phyloP scores from a whole-genome alignment of 768 basidiomycete genomes.

The Macrolepiota fuliginosa region DNA sequence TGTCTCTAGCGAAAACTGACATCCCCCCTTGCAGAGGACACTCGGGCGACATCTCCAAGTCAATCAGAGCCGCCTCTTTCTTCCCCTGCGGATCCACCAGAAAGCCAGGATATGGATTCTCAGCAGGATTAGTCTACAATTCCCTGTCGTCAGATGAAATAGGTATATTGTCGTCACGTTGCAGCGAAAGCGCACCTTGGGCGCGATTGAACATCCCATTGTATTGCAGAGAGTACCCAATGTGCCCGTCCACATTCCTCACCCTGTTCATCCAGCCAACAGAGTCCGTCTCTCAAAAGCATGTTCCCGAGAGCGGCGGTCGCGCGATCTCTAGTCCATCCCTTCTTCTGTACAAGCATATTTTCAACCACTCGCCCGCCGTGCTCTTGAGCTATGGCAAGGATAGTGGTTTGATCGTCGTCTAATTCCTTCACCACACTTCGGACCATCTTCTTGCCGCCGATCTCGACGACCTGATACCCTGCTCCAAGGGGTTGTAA shows the following conservation, averaged over 20 bases:
- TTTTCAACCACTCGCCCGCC: conserved; percentile 72
- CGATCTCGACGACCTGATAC: conserved; percentile 78
- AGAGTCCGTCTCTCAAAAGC: conserved; percentile 85
- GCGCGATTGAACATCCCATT: conserved; percentile 62
- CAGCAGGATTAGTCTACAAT: conserved; percentile 7
- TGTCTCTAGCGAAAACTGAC: background rate
- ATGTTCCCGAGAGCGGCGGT: conserved; percentile 83
- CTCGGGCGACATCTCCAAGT: conserved; percentile 15
- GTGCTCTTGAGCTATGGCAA: conserved; percentile 67
- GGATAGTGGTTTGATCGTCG: conserved; percentile 80
- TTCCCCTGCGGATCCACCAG: conserved; percentile 17
- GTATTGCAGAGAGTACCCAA: conserved; percentile 88
- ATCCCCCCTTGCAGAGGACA: conserved; percentile 14
- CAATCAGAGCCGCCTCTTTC: conserved; percentile 25
- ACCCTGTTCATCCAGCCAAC: conserved; percentile 94
- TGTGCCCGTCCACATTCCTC: conserved; percentile 62
- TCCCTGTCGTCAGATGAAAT: conserved; percentile 5
- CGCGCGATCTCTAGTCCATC: conserved; percentile 81
- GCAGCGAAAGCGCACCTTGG: conserved; percentile 1
- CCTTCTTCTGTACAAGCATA: conserved; percentile 53
- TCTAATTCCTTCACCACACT: conserved; percentile 91
- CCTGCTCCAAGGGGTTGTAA: conserved; percentile 90
- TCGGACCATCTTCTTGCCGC: conserved; percentile 77
- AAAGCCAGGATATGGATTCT: conserved; percentile 14
- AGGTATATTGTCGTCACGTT: background rate